A percentile compares a stretch with the other conserved stretches of the same genome.
Evolutionary conservation across 2,329 filamentous ascomycete species (phyloP).

Genomic region (Aureobasidium sp.): DNA sequence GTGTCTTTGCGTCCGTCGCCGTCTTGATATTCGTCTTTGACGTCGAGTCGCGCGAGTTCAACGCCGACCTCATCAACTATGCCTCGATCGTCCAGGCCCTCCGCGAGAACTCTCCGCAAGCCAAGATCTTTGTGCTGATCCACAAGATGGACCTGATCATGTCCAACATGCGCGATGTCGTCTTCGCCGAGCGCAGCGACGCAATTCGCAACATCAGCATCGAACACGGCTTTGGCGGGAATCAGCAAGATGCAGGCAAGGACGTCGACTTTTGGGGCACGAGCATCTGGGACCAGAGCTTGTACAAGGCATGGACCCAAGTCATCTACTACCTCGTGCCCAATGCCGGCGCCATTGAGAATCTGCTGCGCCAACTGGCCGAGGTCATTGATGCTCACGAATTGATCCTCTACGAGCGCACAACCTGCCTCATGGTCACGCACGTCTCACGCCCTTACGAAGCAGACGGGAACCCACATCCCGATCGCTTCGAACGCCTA

Average conservation of each 20-base stretch:
- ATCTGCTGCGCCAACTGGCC: constrained; percentile 73
- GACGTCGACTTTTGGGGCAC: constrained; percentile 81
- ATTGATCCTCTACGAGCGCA: constrained; percentile 88
- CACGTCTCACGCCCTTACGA: constrained; percentile 75
- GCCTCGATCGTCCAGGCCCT: constrained; percentile 83
- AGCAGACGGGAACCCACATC: constrained; percentile 67
- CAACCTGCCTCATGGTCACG: constrained; percentile 93
- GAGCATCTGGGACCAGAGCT: constrained; percentile 95
- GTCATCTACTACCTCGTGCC: constrained; percentile 98
- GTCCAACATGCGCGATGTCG: constrained; percentile 64
- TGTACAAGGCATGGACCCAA: constrained; percentile 97
- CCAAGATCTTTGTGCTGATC: constrained; percentile 88
- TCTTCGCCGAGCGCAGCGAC: constrained; percentile 77
- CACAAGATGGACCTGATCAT: constrained; percentile 99
- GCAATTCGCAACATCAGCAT: constrained; percentile 68
- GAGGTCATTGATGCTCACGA: constrained; percentile 87
- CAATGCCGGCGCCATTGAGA: constrained; percentile 81
- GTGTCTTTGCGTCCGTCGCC: constrained; percentile 94
- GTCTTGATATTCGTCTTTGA: constrained; percentile 99
- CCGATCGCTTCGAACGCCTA: constrained; percentile 88
- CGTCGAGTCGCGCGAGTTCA: constrained; percentile 90
- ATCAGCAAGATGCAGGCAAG: constrained; percentile 25
- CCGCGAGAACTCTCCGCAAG: constrained; percentile 70
- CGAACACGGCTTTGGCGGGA: constrained; percentile 50
- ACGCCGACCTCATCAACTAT: constrained; percentile 88